Evolutionary conservation across 495 filamentous ascomycete species (phyloP).

Genomic region (Xylaria bambusicola): DNA sequence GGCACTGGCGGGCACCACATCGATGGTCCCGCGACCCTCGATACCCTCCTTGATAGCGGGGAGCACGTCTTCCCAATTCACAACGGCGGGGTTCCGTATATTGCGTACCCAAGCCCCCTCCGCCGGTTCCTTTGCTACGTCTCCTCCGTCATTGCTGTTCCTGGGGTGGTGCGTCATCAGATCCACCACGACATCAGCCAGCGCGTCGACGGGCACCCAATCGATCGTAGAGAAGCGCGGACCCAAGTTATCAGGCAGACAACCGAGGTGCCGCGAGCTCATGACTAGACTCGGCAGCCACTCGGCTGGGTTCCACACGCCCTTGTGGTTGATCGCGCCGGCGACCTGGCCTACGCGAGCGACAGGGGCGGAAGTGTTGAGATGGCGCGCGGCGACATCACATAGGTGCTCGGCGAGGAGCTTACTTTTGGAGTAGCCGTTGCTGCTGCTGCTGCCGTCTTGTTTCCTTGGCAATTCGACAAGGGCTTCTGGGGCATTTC

Average conservation of each 20-base stretch:
- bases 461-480: conserved; percentile 41
- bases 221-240: conserved; percentile 41
- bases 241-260: conserved; percentile 42
- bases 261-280: conserved; percentile 37
- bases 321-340: conserved; percentile 44
- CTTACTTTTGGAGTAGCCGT: conserved; percentile 60
- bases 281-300: conserved; percentile 55
- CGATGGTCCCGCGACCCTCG: neutral
- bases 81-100: neutral
- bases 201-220: conserved; percentile 52
- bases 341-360: conserved; percentile 59
- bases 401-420: conserved; percentile 52
- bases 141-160: too few species aligned
- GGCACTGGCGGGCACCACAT: neutral
- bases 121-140: neutral
- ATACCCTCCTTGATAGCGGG: neutral
- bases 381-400: conserved; percentile 35
- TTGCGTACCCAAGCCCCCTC: neutral
- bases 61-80: neutral
- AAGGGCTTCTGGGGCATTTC: conserved; percentile 42
- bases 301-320: conserved; percentile 56
- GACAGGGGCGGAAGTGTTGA: conserved; percentile 36
- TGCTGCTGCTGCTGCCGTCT: neutral
- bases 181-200: conserved; percentile 36
- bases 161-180: conserved; percentile 14